Base-by-base conservation (phyloP, 1,284 basidiomycete species). In the Trichosporon ovoides region DNA sequence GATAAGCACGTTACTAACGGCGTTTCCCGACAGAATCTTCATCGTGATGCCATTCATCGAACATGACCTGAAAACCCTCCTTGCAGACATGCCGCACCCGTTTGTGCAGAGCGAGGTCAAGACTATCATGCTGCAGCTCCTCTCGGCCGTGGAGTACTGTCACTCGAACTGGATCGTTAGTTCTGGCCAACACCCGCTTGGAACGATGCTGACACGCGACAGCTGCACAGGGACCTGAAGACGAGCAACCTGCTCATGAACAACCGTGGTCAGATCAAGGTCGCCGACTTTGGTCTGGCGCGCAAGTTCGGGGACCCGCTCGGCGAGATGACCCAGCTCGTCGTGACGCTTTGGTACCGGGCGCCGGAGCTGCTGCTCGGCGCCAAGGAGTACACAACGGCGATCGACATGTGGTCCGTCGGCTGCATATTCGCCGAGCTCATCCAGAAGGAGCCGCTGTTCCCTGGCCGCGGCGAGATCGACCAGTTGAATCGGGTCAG, bases 1-100 rank as follows among this genome's bases (percentile, higher is more conserved):
- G 43, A 48, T 48, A 48, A 48, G 43, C 12, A 43, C 38, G 38
- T 18, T 20, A 24, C 20, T 43, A 43, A 24, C 38, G 20, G 38
- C 38, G 4, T 40, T 18, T 22, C 38, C 7, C 11, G 62, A 55
- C 81, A 94, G 91, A 81, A 91, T 98, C 56, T 98, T 93, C 78
- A 92, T 98, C 62, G 94, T 97, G 33, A 98, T 98, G 93, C 95
- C 98, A 71, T 98, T 99, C 72, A 94, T 98, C 72, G 96, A 98
- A 77, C 96, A 99, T 76, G 95, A 99, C 75, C 86, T 99, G 72
- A 98, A 98, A 78, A 90, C 93, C 1, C 83, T 99, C 52, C 82
- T 99, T 56, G 89, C 87, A 12, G 81, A 90, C 62, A 97, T 97
- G 92, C 89, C 91, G 1, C 84, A 87, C 37, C 92, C 95, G 0